phyloP scores from a whole-genome alignment of 768 basidiomycete genomes.

The Podaxis sp. region DNA sequence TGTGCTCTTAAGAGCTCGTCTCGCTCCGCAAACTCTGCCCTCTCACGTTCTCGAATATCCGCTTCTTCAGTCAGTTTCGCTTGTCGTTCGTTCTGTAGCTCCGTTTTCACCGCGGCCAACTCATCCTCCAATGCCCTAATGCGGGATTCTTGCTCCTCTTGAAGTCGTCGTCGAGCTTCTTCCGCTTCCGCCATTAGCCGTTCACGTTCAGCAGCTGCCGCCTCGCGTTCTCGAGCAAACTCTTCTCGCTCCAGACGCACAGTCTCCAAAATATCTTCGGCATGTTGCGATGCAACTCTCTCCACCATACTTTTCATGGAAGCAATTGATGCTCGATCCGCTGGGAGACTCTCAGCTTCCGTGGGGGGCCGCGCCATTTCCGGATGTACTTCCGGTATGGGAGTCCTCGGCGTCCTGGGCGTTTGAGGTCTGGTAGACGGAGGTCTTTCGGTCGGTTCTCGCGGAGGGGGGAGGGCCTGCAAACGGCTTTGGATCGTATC shows the following conservation, averaged over 20 bases:
- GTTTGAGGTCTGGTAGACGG: constrained; percentile 9
- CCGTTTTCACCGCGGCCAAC: constrained; percentile 51
- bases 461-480: constrained; percentile 32
- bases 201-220: constrained; percentile 53
- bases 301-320: constrained; percentile 41
- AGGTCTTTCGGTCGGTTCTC: constrained; percentile 10
- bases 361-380: constrained; percentile 3
- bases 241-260: constrained; percentile 62
- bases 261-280: constrained; percentile 57
- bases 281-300: constrained; percentile 57
- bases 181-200: constrained; percentile 47
- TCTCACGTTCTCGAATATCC: constrained; percentile 61
- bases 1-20: constrained; percentile 62
- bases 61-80: constrained; percentile 57
- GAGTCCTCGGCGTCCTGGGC: constrained; percentile 16
- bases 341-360: constrained; percentile 27
- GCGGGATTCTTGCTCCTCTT: constrained; percentile 53
- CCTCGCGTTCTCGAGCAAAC: constrained; percentile 52
- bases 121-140: constrained; percentile 65
- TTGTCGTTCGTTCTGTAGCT: constrained; percentile 65
- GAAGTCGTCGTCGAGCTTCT: constrained; percentile 44
- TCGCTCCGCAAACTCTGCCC: constrained; percentile 55
- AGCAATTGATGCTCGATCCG: constrained; percentile 37
- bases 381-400: constrained; percentile 12
- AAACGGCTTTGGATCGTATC: constrained; percentile 39